These are phyloP conservation scores for Phytopythium cucurbitacearum DNA, from an alignment of 352 stramenopile species.

Conservation along the genomic window DNA sequence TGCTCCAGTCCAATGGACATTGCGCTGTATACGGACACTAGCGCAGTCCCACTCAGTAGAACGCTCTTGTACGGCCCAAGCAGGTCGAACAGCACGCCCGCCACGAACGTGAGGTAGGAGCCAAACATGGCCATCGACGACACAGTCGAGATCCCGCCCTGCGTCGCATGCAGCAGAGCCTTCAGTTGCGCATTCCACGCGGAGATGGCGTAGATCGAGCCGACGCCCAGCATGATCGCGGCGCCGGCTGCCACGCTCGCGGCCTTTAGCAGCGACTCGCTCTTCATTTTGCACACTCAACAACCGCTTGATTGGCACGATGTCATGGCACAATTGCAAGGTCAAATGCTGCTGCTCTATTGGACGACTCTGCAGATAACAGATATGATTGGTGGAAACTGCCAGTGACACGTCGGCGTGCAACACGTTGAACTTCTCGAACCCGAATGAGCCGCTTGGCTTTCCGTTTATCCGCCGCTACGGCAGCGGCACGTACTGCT, in stretches of 20 bases:
- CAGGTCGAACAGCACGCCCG: slow-evolving; percentile 66
- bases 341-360: neutral
- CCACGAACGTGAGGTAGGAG: slow-evolving; percentile 72
- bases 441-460: too few species aligned
- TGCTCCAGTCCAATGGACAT: slow-evolving; percentile 10
- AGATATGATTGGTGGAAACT: slow-evolving; percentile 1
- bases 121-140: slow-evolving; percentile 73
- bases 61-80: slow-evolving; percentile 60
- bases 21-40: slow-evolving; percentile 34
- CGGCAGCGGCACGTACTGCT: slow-evolving; percentile 15
- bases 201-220: slow-evolving; percentile 76
- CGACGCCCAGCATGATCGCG: slow-evolving; percentile 65
- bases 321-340: too few species aligned
- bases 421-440: too few species aligned
- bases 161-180: slow-evolving; percentile 63
- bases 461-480: neutral
- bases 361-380: neutral
- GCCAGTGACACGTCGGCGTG: neutral
- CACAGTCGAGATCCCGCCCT: slow-evolving; percentile 68
- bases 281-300: neutral
- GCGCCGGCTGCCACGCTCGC: slow-evolving; percentile 56
- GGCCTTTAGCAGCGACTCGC: slow-evolving; percentile 13
- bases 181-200: slow-evolving; percentile 85
- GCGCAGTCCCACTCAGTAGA: slow-evolving; percentile 32
- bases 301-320: neutral